A percentile compares a stretch with the other conserved stretches of the same genome.
phyloP scores from a whole-genome alignment of 805 yeast genomes.

The Scheffersomyces lignosus region DNA sequence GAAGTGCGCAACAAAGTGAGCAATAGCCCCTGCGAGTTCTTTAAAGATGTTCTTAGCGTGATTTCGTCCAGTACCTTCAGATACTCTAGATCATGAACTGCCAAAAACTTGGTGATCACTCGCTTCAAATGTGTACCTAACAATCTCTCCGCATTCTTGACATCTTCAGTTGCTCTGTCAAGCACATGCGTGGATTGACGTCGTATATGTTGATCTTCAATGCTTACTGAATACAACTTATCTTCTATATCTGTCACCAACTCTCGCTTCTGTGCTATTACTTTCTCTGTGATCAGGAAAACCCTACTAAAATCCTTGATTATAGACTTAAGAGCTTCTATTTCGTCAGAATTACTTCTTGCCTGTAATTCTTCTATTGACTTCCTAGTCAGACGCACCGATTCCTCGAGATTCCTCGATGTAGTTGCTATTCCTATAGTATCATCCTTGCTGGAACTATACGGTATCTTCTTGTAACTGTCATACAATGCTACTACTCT shows the following conservation, averaged over 20 bases:
- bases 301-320: background rate
- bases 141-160: conserved; percentile 7
- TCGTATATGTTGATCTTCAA: too few species aligned
- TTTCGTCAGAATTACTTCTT: background rate
- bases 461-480: conserved; percentile 21
- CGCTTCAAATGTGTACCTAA: conserved; percentile 16
- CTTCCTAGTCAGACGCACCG: conserved; percentile 1
- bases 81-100: conserved; percentile 21
- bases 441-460: conserved; percentile 27
- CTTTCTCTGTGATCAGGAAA: background rate
- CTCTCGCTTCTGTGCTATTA: background rate
- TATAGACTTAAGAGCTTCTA: background rate
- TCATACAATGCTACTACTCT: conserved; percentile 19
- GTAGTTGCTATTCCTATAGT: conserved; percentile 28
- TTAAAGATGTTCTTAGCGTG: conserved; percentile 11
- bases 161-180: background rate
- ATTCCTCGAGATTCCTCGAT: conserved; percentile 7
- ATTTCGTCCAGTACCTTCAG: conserved; percentile 16
- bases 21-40: conserved; percentile 9
- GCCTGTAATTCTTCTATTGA: too few species aligned
- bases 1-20: conserved; percentile 2
- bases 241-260: background rate
- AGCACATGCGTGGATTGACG: too few species aligned
- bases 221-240: background rate
- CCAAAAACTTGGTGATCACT: conserved; percentile 18